Base-by-base conservation (phyloP, 345 rosid genomes). In the Euphorbia peplus region DNA sequence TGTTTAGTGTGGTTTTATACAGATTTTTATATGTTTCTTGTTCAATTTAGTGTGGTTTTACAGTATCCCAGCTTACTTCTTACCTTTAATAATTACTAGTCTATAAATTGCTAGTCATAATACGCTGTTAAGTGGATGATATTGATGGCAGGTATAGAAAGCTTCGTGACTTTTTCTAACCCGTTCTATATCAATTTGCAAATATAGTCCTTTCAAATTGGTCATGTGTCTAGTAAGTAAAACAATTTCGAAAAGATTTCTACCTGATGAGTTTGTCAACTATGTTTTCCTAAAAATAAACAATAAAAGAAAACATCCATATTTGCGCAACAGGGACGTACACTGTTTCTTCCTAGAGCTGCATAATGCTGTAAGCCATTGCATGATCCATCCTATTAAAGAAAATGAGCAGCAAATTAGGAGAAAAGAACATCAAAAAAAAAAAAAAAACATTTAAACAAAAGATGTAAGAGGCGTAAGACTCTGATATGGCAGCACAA, bases 311-410 rank as follows among this genome's bases (percentile, higher is more conserved):
- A 22, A 19, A 37, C 11, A 44, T 12, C 14, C 18, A 19, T 25
- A 57, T 15, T 22, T 21, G 47, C 12, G n/a, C 32, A 54, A 63
- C 22, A 75, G 76, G 68, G 80, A 67, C 95, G 22, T 84, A 95
- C 99, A 81, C 82, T 83, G 77, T 91, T 87, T 80, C 98, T 90
- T 81, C 99, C 99, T 73, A 95, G 76, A 71, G 99, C 99, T 71
- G 99, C 97, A 83, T 95, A 95, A 76, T 95, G 99, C 73, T 95
- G 98, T 66, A 95, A 76, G 73, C 99, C 99, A 79, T 95, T 95
- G 86, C 99, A 95, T 7, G 99, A 95, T 51, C 99, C 99, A 83
- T 95, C 99, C 99, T 95, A 80, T 46, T 32, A 41, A 42, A 25
- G 16, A 46, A 53, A 26, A 25, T 58, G 1, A 65, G 10, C 50